Percentiles rank a stretch among this genome's conserved stretches.
These are phyloP conservation scores for Stagonosporopsis chrysanthemi DNA, from an alignment of 2,329 filamentous ascomycete species.

Conservation along the genomic window DNA sequence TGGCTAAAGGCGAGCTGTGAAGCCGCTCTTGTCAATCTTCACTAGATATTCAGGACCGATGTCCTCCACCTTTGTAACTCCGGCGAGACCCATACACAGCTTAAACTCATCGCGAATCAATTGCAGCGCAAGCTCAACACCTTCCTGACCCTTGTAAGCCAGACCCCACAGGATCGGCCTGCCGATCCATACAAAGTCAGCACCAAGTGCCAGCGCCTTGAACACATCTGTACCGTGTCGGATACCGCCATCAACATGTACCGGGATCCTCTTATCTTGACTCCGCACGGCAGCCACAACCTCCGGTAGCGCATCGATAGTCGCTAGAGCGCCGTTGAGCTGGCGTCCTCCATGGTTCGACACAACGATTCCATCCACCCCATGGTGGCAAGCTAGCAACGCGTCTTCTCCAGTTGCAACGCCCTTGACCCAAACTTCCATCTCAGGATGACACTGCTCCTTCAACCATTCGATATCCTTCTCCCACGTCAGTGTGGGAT, in stretches of 20 bases:
- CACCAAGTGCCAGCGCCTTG: conserved; percentile 91
- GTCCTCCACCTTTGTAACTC: conserved; percentile 31
- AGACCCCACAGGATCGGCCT: conserved; percentile 71
- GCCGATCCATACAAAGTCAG: conserved; percentile 77
- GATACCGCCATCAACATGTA: conserved; percentile 89
- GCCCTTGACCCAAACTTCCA: conserved; percentile 54
- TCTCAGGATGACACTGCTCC: conserved; percentile 28
- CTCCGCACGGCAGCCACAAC: conserved; percentile 57
- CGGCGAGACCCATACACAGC: conserved; percentile 36
- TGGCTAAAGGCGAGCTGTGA: conserved; percentile 23
- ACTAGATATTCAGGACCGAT: conserved; percentile 35
- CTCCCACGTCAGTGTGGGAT: conserved; percentile 35
- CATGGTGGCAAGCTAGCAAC: conserved; percentile 51
- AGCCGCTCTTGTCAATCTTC: conserved; percentile 34
- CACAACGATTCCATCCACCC: conserved; percentile 57
- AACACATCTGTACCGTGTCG: conserved; percentile 90
- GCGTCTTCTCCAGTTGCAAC: conserved; percentile 53
- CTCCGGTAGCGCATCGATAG: conserved; percentile 61
- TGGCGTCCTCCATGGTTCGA: conserved; percentile 63
- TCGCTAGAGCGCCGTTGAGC: conserved; percentile 56
- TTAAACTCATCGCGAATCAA: conserved; percentile 30
- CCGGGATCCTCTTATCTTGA: conserved; percentile 58
- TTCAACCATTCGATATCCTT: conserved; percentile 34
- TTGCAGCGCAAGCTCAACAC: conserved; percentile 31
- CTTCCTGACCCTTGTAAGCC: conserved; percentile 48